phyloP scores from a whole-genome alignment of 768 basidiomycete genomes.

The Leccinum disarticulatum region DNA sequence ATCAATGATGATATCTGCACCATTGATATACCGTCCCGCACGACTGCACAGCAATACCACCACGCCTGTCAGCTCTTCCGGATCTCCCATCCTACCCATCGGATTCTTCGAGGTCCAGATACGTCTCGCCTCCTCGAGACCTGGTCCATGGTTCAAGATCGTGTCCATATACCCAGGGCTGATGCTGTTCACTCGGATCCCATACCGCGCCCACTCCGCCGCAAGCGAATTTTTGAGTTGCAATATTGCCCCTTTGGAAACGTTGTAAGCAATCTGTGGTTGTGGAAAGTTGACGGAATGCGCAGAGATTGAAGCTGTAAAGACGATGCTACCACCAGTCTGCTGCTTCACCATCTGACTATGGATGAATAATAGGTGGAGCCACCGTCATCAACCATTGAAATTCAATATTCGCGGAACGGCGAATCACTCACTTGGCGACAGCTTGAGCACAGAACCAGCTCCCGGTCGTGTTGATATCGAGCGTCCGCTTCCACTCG shows the following conservation, averaged over 20 bases:
- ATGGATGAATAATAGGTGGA: background rate
- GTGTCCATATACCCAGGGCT: constrained; percentile 47
- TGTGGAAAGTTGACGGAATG: constrained; percentile 43
- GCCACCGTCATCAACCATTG: background rate
- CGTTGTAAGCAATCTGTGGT: constrained; percentile 42
- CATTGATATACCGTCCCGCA: constrained; percentile 45
- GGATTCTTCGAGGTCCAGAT: constrained; percentile 42
- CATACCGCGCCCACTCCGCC: constrained; percentile 43
- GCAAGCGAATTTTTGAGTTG: constrained; percentile 41
- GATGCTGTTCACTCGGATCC: constrained; percentile 44
- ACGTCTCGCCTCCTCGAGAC: constrained; percentile 31
- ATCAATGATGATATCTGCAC: constrained; percentile 42
- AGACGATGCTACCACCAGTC: constrained; percentile 41
- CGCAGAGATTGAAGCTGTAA: constrained; percentile 44
- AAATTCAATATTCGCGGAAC: background rate
- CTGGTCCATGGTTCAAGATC: constrained; percentile 37
- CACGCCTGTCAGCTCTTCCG: constrained; percentile 39
- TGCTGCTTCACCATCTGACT: constrained; percentile 45
- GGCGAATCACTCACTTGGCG: constrained; percentile 27
- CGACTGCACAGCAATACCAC: constrained; percentile 43
- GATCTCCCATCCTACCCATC: constrained; percentile 44
- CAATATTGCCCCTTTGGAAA: constrained; percentile 42
- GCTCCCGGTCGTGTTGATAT: constrained; percentile 45
- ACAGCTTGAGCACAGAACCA: constrained; percentile 46
- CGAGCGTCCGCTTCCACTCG: constrained; percentile 40